These are phyloP conservation scores for Termitomyces sp. DNA, from an alignment of 768 basidiomycete species.

Conservation along the genomic window DNA sequence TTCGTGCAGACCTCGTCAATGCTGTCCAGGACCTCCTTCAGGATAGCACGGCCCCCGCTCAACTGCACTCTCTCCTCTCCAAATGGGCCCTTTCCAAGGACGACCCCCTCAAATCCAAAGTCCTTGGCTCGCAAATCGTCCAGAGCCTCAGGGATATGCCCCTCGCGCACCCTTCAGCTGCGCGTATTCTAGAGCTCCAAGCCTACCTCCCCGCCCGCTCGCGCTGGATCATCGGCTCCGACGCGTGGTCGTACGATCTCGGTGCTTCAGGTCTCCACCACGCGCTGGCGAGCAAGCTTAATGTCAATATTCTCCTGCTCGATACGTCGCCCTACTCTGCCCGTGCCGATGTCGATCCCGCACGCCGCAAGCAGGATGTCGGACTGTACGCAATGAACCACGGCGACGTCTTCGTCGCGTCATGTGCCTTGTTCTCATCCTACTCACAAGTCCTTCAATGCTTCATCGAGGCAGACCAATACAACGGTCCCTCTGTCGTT, in stretches of 20 bases:
- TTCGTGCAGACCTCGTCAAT: conserved; percentile 60
- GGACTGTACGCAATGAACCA: conserved; percentile 99
- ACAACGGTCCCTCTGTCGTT: conserved; percentile 85
- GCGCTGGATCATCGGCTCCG: conserved; percentile 97
- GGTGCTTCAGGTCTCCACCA: conserved; percentile 96
- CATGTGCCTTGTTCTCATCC: conserved; percentile 92
- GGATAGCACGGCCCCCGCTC: conserved; percentile 37
- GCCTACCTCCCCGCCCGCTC: conserved; percentile 64
- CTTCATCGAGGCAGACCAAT: conserved; percentile 85
- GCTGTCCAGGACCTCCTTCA: conserved; percentile 65
- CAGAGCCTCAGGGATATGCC: conserved; percentile 37
- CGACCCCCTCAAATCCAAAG: conserved; percentile 55
- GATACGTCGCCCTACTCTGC: conserved; percentile 88
- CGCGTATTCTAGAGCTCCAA: conserved; percentile 54
- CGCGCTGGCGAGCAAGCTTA: conserved; percentile 82
- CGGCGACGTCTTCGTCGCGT: conserved; percentile 94
- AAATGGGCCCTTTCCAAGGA: conserved; percentile 80
- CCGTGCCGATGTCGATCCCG: conserved; percentile 61
- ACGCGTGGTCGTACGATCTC: conserved; percentile 97
- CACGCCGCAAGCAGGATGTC: conserved; percentile 89
- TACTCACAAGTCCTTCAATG: conserved; percentile 93
- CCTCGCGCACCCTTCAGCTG: conserved; percentile 36
- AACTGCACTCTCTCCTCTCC: conserved; percentile 67
- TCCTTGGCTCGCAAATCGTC: conserved; percentile 54
- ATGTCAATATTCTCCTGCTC: conserved; percentile 93